These are phyloP conservation scores for Neofusicoccum ribis DNA, from an alignment of 2,329 filamentous ascomycete species.

Conservation along the genomic window DNA sequence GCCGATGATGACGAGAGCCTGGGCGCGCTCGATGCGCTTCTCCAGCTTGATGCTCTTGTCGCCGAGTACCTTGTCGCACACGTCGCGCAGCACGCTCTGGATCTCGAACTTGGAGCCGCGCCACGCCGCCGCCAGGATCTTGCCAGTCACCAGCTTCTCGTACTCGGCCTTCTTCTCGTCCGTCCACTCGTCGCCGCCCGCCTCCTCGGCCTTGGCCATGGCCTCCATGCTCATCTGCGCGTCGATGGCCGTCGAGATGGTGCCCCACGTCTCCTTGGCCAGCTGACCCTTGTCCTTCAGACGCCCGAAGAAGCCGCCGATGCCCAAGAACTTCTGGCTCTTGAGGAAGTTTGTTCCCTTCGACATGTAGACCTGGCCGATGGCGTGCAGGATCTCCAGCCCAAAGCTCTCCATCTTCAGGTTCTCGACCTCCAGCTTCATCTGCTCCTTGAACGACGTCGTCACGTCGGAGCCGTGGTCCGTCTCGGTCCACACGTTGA, in stretches of 20 bases:
- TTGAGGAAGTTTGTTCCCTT: constrained; percentile 88
- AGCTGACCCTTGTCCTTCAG: constrained; percentile 96
- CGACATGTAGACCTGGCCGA: constrained; percentile 84
- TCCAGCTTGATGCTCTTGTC: constrained; percentile 74
- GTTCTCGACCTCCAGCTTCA: constrained; percentile 90
- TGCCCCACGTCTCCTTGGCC: constrained; percentile 98
- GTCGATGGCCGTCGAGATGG: constrained; percentile 92
- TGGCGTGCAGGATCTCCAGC: constrained; percentile 91
- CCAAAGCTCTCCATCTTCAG: constrained; percentile 99
- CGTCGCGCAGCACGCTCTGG: constrained; percentile 89
- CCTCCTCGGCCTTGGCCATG: constrained; percentile 94
- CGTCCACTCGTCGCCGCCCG: constrained; percentile 95
- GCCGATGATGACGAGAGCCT: constrained; percentile 84
- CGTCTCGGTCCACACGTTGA: constrained; percentile 96
- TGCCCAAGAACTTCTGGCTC: constrained; percentile 94
- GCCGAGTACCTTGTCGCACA: constrained; percentile 85
- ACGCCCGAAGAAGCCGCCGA: constrained; percentile 89
- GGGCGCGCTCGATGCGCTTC: constrained; percentile 87
- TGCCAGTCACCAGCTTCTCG: constrained; percentile 92
- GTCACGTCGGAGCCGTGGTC: constrained; percentile 87
- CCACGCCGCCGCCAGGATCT: constrained; percentile 97
- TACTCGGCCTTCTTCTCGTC: constrained; percentile 96
- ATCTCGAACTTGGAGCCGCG: constrained; percentile 97
- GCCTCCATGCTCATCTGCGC: constrained; percentile 99
- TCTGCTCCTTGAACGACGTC: constrained; percentile 89